These are phyloP conservation scores for Psilocybe sp. DNA, from an alignment of 768 basidiomycete species.

Conservation along the genomic window DNA sequence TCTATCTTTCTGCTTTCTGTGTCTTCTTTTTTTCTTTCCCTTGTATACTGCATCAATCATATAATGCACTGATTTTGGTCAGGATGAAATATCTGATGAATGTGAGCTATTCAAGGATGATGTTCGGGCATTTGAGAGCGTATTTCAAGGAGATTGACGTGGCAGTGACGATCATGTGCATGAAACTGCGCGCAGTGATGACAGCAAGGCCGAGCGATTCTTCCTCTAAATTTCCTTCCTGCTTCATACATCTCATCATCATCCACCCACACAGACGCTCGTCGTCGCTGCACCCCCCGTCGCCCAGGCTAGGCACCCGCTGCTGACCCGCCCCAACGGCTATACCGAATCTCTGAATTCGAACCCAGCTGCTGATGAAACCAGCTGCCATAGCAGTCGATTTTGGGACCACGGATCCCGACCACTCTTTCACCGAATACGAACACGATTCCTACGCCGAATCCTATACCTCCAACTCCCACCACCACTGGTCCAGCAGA, in stretches of 20 bases:
- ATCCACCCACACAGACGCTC: slow-evolving; percentile 3
- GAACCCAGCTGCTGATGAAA: slow-evolving; percentile 45
- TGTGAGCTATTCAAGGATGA: neutral
- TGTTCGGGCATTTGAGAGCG: too few relatives aligned
- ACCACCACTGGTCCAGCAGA: slow-evolving; percentile 26
- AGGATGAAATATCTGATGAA: neutral
- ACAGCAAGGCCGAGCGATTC: neutral
- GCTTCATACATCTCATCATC: neutral
- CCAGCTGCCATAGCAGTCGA: slow-evolving; percentile 68
- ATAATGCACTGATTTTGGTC: slow-evolving; percentile 12
- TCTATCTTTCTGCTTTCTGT: neutral
- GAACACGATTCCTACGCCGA: slow-evolving; percentile 66
- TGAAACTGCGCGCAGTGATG: neutral
- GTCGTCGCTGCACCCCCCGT: slow-evolving; percentile 2
- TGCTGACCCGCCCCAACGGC: too few relatives aligned
- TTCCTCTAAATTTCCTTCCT: slow-evolving; percentile 2
- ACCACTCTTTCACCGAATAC: slow-evolving; percentile 60
- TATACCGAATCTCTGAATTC: neutral
- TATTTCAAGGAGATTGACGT: too few relatives aligned
- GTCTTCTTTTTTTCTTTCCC: slow-evolving; percentile 4
- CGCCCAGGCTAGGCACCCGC: slow-evolving; percentile 5
- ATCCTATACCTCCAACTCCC: slow-evolving; percentile 12
- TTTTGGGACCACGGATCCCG: slow-evolving; percentile 56
- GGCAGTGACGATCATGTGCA: too few relatives aligned
- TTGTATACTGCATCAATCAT: slow-evolving; percentile 14